A percentile compares a stretch with the other conserved stretches of the same genome.
phyloP scores from a whole-genome alignment of 2,329 filamentous ascomycete genomes.

The Fusarium luffae region DNA sequence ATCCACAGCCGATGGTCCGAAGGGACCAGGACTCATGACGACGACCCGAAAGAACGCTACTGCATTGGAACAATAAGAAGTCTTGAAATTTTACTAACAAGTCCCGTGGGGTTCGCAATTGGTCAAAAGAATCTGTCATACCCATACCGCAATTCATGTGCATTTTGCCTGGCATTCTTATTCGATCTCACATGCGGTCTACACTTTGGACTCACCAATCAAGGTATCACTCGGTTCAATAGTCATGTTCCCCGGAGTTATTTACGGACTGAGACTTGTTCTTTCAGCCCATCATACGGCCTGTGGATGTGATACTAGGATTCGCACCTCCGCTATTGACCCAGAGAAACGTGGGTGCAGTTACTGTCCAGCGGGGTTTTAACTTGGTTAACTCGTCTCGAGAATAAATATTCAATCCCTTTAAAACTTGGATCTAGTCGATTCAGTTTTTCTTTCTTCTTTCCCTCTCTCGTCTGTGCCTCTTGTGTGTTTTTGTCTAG shows the following conservation, averaged over 20 bases:
- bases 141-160: conserved; percentile 21
- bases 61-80: conserved; percentile 30
- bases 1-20: conserved; percentile 46
- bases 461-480: neutral
- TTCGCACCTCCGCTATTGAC: conserved; percentile 27
- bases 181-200: conserved; percentile 19
- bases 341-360: conserved; percentile 33
- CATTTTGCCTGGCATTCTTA: conserved; percentile 1
- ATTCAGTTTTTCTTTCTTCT: conserved; percentile 1
- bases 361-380: conserved; percentile 11
- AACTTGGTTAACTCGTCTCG: conserved; percentile 9
- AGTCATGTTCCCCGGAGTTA: conserved; percentile 8
- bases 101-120: conserved; percentile 17
- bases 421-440: conserved; percentile 12
- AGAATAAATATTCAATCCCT: conserved; percentile 12
- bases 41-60: conserved; percentile 47
- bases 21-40: conserved; percentile 40
- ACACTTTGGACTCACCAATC: conserved; percentile 32
- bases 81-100: neutral
- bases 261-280: conserved; percentile 4
- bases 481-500: neutral
- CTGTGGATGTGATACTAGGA: conserved; percentile 24
- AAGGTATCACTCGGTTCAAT: conserved; percentile 11
- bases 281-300: neutral
- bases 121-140: conserved; percentile 35